A percentile compares a stretch with the other conserved stretches of the same genome.
These are phyloP conservation scores for Asterochloris erici DNA, from an alignment of 139 green algal genomes.

Conservation along the genomic window DNA sequence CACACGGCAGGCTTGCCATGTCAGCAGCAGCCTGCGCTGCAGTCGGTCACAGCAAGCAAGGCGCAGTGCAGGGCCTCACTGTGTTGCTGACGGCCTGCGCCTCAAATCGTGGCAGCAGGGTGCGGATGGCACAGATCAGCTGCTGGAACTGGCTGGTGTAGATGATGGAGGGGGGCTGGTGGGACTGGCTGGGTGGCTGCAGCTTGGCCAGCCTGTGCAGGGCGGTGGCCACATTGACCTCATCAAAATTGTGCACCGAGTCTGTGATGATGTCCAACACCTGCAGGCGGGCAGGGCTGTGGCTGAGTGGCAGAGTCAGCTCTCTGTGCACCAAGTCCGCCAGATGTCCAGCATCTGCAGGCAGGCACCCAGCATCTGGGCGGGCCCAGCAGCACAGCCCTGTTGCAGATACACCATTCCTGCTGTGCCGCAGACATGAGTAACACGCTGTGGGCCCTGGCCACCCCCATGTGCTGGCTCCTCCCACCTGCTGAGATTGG, in stretches of 20 bases:
- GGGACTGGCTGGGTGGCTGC: slow-evolving; percentile 11
- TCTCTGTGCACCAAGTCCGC: no score
- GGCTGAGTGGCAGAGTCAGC: not conserved
- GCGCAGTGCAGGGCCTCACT: not conserved
- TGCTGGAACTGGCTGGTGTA: slow-evolving; percentile 26
- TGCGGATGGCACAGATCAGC: slow-evolving; percentile 25
- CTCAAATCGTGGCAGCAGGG: slow-evolving; percentile 39
- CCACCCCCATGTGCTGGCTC: no score
- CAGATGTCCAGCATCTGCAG: no score
- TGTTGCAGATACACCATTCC: no score
- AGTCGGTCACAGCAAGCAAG: no score
- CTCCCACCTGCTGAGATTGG: no score
- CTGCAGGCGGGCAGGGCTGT: slow-evolving; percentile 31
- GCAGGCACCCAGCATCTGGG: no score
- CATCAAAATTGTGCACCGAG: slow-evolving; percentile 26
- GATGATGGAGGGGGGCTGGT: slow-evolving; percentile 14
- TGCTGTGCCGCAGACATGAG: no score
- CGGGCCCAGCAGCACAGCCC: no score
- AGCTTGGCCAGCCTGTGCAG: slow-evolving; percentile 44
- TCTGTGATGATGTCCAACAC: slow-evolving; percentile 27
- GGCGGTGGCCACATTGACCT: slow-evolving; percentile 40
- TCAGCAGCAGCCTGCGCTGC: no score
- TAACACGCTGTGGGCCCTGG: no score
- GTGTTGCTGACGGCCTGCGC: slow-evolving; percentile 39
- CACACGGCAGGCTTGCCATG: no score